Percentiles rank a stretch among this genome's conserved stretches.
Evolutionary conservation across 257 asterid species (phyloP).

Genomic region (Solanum habrochaites): DNA sequence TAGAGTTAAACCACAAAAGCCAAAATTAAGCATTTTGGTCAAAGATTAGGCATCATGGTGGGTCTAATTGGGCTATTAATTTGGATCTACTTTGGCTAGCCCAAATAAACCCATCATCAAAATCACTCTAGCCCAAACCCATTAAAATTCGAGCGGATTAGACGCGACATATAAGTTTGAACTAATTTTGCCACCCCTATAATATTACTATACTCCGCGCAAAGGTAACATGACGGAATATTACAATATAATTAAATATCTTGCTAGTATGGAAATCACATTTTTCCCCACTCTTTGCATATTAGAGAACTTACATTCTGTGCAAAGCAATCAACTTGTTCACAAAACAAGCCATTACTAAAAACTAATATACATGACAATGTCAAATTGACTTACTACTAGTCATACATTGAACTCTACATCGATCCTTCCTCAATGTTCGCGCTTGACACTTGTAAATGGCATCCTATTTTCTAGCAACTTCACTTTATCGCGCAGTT

Average conservation of each 20-base stretch:
- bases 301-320: neutral
- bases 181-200: neutral
- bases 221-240: neutral
- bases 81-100: neutral
- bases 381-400: neutral
- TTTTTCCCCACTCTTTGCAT: neutral
- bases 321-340: neutral
- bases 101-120: neutral
- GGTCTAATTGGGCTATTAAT: neutral
- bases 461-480: conserved; percentile 7
- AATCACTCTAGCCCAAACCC: neutral
- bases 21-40: neutral
- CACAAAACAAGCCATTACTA: neutral
- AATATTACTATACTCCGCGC: neutral
- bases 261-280: neutral
- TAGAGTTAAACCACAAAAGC: neutral
- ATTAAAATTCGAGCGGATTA: too few species aligned
- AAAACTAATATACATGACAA: neutral
- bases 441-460: neutral
- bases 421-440: neutral
- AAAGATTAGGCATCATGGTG: neutral
- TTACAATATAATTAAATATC: neutral
- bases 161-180: neutral
- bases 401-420: neutral
- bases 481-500: conserved; percentile 29